phyloP scores from a whole-genome alignment of 1,284 basidiomycete species.

The Heterobasidion irregulare region DNA sequence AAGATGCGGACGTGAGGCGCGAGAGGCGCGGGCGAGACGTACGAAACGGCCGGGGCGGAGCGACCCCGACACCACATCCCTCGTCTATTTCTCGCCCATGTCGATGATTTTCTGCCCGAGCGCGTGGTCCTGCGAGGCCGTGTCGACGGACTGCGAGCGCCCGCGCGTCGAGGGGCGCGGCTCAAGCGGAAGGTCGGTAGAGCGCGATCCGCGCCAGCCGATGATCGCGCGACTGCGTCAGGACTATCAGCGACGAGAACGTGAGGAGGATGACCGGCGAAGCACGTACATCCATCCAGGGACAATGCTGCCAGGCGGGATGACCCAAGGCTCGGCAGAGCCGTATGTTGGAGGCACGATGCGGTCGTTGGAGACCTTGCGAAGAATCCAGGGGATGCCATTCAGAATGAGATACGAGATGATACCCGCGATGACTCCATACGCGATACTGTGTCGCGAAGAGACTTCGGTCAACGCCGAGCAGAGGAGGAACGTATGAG shows the following conservation, averaged over 20 bases:
- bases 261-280: too few relatives aligned
- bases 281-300: slow-evolving; percentile 53
- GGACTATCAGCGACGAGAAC: background rate
- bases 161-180: background rate
- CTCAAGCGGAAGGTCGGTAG: background rate
- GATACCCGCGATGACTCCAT: slow-evolving; percentile 82
- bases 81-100: background rate
- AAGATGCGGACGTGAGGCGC: too few relatives aligned
- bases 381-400: slow-evolving; percentile 55
- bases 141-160: background rate
- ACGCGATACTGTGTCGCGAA: slow-evolving; percentile 58
- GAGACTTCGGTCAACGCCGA: slow-evolving; percentile 12
- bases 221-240: background rate
- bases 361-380: slow-evolving; percentile 46
- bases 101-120: background rate
- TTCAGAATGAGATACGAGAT: slow-evolving; percentile 69
- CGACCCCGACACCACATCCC: too few relatives aligned
- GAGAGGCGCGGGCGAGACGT: too few relatives aligned
- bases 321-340: slow-evolving; percentile 54
- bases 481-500: background rate
- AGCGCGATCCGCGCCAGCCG: background rate
- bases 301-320: slow-evolving; percentile 61
- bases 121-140: background rate
- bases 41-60: too few relatives aligned
- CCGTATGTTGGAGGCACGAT: slow-evolving; percentile 64